A percentile compares a stretch with the other conserved stretches of the same genome.
Conservation (phyloP, 2,329 filamentous ascomycete genomes). For the Diaporthe citriasiana region DNA sequence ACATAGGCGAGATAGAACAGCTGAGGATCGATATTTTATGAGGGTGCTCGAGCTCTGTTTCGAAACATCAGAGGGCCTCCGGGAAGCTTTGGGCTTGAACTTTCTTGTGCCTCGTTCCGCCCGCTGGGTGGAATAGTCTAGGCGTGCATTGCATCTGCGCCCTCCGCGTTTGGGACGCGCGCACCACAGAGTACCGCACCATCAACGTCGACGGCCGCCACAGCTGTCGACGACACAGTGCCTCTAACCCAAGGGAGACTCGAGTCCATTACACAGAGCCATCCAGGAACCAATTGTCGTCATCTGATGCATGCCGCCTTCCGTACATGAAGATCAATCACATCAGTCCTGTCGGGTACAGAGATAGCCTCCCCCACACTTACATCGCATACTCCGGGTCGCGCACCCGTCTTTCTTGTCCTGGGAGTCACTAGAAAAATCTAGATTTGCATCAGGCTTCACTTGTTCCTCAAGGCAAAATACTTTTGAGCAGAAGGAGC, state of each 20-base stretch:
- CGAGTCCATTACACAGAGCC: slow-evolving; percentile 40
- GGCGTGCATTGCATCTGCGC: slow-evolving; percentile 46
- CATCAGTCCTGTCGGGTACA: slow-evolving; percentile 52
- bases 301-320: slow-evolving; percentile 64
- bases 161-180: slow-evolving; percentile 50
- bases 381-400: slow-evolving; percentile 45
- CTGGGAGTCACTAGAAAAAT: slow-evolving; percentile 25
- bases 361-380: slow-evolving; percentile 46
- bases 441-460: slow-evolving; percentile 42
- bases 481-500: neutral
- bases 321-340: slow-evolving; percentile 59
- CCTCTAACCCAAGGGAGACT: slow-evolving; percentile 50
- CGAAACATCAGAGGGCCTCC: slow-evolving; percentile 36
- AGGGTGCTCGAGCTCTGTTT: slow-evolving; percentile 37
- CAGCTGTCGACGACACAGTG: slow-evolving; percentile 53
- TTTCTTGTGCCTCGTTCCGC: slow-evolving; percentile 29
- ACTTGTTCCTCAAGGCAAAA: neutral
- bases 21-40: slow-evolving; percentile 35
- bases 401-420: slow-evolving; percentile 31
- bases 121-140: slow-evolving; percentile 32
- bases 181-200: slow-evolving; percentile 46
- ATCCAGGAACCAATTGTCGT: slow-evolving; percentile 57
- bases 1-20: slow-evolving; percentile 38
- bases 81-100: slow-evolving; percentile 34
- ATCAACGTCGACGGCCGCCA: slow-evolving; percentile 46